A percentile compares a stretch with the other conserved stretches of the same genome.
These are phyloP conservation scores for Pulveroboletus frians DNA, from an alignment of 768 basidiomycete species.

Conservation along the genomic window DNA sequence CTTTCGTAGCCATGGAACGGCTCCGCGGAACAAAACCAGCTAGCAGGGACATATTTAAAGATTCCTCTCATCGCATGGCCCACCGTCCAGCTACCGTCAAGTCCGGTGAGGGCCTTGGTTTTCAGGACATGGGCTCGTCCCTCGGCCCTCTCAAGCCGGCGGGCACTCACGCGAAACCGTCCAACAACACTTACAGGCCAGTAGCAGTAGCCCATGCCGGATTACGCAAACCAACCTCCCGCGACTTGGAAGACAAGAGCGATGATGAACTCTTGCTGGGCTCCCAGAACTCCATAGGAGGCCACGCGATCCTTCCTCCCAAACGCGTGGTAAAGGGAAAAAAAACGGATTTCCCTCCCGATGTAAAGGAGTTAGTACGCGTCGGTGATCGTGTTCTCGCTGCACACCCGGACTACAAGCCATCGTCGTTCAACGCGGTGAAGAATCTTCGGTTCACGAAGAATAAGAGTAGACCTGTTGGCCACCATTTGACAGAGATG, in stretches of 20 bases:
- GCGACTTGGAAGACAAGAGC: constrained; percentile 15
- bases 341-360: not conserved
- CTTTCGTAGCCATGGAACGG: constrained; percentile 20
- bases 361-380: constrained; percentile 9
- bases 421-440: not conserved
- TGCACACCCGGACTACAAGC: constrained; percentile 25
- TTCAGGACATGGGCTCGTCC: constrained; percentile 23
- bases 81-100: constrained; percentile 23
- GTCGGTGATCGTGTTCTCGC: constrained; percentile 12
- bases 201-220: not conserved
- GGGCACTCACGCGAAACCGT: not conserved
- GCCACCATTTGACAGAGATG: not conserved
- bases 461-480: constrained; percentile 13
- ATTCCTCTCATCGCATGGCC: constrained; percentile 19
- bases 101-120: constrained; percentile 24
- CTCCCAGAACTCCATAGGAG: constrained; percentile 18
- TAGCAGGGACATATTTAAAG: constrained; percentile 5
- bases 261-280: constrained; percentile 28
- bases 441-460: constrained; percentile 34
- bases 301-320: constrained; percentile 7
- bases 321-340: constrained; percentile 14
- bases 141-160: constrained; percentile 8
- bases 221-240: not conserved
- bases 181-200: constrained; percentile 11
- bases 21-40: not conserved